phyloP scores from a whole-genome alignment of 805 yeast genomes.

The Yarrowia yakushimensis region DNA sequence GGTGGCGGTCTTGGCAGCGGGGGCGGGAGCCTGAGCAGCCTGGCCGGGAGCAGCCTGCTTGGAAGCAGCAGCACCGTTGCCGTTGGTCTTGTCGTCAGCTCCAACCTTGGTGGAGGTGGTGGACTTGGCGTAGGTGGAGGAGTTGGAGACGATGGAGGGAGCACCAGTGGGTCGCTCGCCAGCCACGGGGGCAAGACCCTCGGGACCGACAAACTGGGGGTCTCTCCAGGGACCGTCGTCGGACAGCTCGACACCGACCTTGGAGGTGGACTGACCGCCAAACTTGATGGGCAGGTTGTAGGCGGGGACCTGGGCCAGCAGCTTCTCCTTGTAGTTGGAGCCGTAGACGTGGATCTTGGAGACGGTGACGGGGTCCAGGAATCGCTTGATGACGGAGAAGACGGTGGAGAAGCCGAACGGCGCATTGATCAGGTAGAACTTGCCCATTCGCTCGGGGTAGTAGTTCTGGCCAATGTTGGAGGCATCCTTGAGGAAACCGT shows the following conservation, averaged over 20 bases:
- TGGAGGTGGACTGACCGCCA: constrained; percentile 75
- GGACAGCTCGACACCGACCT: constrained; percentile 75
- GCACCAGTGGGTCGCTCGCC: constrained; percentile 17
- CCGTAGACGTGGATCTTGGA: constrained; percentile 89
- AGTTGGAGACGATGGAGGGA: constrained; percentile 15
- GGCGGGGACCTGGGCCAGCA: constrained; percentile 86
- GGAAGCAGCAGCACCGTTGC: constrained; percentile 9
- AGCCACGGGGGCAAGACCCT: constrained; percentile 76
- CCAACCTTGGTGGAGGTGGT: neutral
- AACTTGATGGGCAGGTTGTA: constrained; percentile 88
- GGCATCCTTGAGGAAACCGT: constrained; percentile 87
- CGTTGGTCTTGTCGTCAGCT: neutral
- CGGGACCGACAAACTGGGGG: constrained; percentile 81
- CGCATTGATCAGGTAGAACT: constrained; percentile 90
- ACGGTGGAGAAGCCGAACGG: constrained; percentile 97
- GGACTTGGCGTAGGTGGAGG: constrained; percentile 21
- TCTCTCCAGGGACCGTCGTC: constrained; percentile 99
- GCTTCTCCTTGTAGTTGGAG: constrained; percentile 69
- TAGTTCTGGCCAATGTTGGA: constrained; percentile 93
- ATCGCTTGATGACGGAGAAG: constrained; percentile 84
- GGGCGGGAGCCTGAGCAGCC: constrained; percentile 11
- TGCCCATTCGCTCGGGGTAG: constrained; percentile 99
- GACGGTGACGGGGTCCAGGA: constrained; percentile 96
- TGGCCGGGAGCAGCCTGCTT: constrained; percentile 2
- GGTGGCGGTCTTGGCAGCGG: constrained; percentile 1